Percentiles rank a stretch among this genome's conserved stretches.
phyloP scores from a whole-genome alignment of 306 rosid genomes.

The Prunus mongolica region DNA sequence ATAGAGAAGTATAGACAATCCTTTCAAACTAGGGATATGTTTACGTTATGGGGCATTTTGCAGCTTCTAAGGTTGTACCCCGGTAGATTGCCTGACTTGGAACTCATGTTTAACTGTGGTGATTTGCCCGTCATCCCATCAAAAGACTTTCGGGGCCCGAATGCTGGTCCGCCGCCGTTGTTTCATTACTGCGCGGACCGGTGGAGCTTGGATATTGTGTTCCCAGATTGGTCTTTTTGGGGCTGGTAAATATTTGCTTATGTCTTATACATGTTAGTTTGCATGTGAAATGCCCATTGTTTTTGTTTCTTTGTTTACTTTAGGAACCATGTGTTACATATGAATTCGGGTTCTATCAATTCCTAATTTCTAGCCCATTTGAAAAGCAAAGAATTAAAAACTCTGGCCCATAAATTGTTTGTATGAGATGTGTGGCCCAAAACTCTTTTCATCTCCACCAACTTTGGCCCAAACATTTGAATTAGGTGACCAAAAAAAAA shows the following conservation, averaged over 20 bases:
- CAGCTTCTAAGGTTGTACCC: constrained; percentile 72
- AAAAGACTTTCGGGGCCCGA: constrained; percentile 26
- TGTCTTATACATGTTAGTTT: not conserved
- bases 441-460: no score
- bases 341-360: no score
- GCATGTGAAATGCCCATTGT: not conserved
- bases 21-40: constrained; percentile 64
- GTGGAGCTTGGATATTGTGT: constrained; percentile 61
- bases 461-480: no score
- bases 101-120: constrained; percentile 67
- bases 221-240: constrained; percentile 99
- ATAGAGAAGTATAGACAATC: constrained; percentile 48
- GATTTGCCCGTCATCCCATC: constrained; percentile 57
- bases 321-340: no score
- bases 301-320: not conserved
- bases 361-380: no score
- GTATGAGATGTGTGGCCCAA: no score
- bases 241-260: constrained; percentile 54
- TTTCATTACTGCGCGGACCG: constrained; percentile 63
- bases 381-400: no score
- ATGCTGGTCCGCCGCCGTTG: constrained; percentile 48
- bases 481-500: no score
- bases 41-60: constrained; percentile 74
- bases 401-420: no score
- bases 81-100: constrained; percentile 65